phyloP scores from a whole-genome alignment of 306 rosid species.

The Sicyos edulis region DNA sequence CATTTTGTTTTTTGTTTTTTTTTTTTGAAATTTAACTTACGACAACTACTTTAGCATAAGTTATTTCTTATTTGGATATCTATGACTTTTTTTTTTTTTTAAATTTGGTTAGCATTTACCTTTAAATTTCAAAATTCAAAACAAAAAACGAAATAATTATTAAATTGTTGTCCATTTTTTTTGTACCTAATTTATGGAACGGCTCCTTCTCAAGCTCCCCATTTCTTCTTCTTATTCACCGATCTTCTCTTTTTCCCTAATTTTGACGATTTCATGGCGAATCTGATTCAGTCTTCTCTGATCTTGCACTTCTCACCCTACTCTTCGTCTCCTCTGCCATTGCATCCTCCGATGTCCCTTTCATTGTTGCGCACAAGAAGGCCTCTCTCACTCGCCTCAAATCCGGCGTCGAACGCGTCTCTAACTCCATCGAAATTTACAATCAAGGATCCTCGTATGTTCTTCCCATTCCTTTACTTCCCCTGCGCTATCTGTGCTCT shows the following conservation, averaged over 20 bases:
- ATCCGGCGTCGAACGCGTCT: constrained; percentile 79
- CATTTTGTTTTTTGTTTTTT: too few species aligned
- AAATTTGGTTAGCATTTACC: too few species aligned
- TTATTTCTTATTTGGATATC: too few species aligned
- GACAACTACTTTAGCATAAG: too few species aligned
- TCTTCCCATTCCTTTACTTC: neutral
- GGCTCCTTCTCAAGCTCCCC: neutral
- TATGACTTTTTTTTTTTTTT: too few species aligned
- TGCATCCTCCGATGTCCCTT: constrained; percentile 76
- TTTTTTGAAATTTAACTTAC: too few species aligned
- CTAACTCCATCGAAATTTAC: constrained; percentile 79
- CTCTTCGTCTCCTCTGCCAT: constrained; percentile 34
- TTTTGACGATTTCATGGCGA: constrained; percentile 47
- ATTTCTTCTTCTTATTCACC: neutral
- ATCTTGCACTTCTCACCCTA: constrained; percentile 34
- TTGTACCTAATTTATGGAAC: too few species aligned
- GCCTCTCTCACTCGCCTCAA: constrained; percentile 80
- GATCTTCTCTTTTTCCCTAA: neutral
- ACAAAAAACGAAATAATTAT: too few species aligned
- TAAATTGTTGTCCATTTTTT: too few species aligned
- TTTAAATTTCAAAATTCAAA: too few species aligned
- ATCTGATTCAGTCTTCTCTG: constrained; percentile 33
- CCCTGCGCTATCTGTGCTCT: constrained; percentile 6
- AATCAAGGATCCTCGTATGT: constrained; percentile 92
- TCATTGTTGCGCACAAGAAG: constrained; percentile 93